Conservation (phyloP, 768 basidiomycete species). For the Rhizopogon salebrosus region DNA sequence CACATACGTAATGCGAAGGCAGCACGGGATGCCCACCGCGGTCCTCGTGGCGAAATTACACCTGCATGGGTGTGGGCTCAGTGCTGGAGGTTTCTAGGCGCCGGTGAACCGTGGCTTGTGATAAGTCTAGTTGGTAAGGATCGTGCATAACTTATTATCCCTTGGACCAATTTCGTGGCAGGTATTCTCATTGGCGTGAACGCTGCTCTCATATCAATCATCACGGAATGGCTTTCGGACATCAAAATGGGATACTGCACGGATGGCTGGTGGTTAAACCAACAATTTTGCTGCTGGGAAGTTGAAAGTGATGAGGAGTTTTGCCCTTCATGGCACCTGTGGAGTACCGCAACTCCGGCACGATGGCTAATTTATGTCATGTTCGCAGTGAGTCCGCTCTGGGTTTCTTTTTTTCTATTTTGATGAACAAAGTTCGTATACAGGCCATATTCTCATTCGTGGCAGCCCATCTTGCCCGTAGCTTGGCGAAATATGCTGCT, state of each 20-base stretch:
- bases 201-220: slow-evolving; percentile 91
- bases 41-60: slow-evolving; percentile 47
- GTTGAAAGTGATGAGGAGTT: slow-evolving; percentile 77
- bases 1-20: slow-evolving; percentile 54
- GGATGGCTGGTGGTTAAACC: slow-evolving; percentile 98
- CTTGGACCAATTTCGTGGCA: slow-evolving; percentile 22
- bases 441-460: slow-evolving; percentile 81
- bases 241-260: slow-evolving; percentile 96
- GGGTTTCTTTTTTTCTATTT: neutral
- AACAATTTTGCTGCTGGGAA: slow-evolving; percentile 98
- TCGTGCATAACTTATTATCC: neutral
- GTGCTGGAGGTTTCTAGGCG: slow-evolving; percentile 51
- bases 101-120: slow-evolving; percentile 90
- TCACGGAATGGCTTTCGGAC: slow-evolving; percentile 96
- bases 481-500: slow-evolving; percentile 90
- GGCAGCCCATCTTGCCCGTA: slow-evolving; percentile 83
- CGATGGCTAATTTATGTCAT: slow-evolving; percentile 84
- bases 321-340: slow-evolving; percentile 90
- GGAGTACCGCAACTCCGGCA: slow-evolving; percentile 68
- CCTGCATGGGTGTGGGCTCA: slow-evolving; percentile 59
- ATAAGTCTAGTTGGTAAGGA: slow-evolving; percentile 81
- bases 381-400: slow-evolving; percentile 67
- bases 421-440: slow-evolving; percentile 2
- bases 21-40: slow-evolving; percentile 39
- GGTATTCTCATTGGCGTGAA: slow-evolving; percentile 90